Conservation (phyloP, 495 filamentous ascomycete genomes). For the Lepidopterella palustris region DNA sequence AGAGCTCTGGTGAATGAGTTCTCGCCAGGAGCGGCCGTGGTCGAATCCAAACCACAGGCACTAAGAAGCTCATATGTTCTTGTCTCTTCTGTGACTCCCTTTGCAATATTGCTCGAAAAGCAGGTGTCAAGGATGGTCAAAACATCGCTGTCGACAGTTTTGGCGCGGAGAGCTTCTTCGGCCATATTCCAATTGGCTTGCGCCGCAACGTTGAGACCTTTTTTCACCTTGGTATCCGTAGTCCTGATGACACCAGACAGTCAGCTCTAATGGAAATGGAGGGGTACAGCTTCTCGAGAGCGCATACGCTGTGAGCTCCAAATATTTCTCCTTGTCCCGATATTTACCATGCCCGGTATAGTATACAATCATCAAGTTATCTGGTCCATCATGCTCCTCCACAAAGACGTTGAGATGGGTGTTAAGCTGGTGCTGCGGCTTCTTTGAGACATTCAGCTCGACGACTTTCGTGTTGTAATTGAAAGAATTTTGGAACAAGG, state of each 20-base stretch:
- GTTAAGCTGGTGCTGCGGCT: constrained; percentile 23
- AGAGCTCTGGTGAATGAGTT: constrained; percentile 24
- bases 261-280: neutral
- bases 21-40: constrained; percentile 9
- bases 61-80: constrained; percentile 20
- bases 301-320: constrained; percentile 13
- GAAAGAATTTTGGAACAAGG: constrained; percentile 3
- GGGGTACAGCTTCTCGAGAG: too few relatives aligned
- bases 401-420: constrained; percentile 13
- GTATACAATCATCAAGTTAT: constrained; percentile 32
- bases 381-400: constrained; percentile 22
- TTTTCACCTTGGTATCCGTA: neutral
- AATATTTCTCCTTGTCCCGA: constrained; percentile 4
- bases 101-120: constrained; percentile 25
- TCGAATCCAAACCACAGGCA: constrained; percentile 1
- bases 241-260: neutral
- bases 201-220: constrained; percentile 5
- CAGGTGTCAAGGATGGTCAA: constrained; percentile 30
- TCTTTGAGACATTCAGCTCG: constrained; percentile 8
- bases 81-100: constrained; percentile 9
- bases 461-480: constrained; percentile 14
- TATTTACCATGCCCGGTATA: constrained; percentile 31
- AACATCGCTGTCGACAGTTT: constrained; percentile 21
- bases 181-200: constrained; percentile 26
- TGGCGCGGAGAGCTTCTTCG: constrained; percentile 15